These are phyloP conservation scores for Mycena leptocephala DNA, from an alignment of 768 basidiomycete species.

Conservation along the genomic window DNA sequence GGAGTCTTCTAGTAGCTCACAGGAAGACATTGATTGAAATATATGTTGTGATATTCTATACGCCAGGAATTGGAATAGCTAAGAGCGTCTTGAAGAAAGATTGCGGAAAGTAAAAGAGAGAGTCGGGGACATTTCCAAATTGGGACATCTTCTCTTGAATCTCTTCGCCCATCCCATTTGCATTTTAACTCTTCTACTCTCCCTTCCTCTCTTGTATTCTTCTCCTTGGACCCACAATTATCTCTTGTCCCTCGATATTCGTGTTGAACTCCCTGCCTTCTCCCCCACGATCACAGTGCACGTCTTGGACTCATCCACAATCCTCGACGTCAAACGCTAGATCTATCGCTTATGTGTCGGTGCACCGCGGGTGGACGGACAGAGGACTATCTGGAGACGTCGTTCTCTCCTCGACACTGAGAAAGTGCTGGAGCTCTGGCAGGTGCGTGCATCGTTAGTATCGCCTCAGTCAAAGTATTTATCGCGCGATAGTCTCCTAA, in stretches of 20 bases:
- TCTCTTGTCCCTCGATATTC: no score
- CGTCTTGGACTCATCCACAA: conserved; percentile 63
- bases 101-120: no score
- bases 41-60: no score
- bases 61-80: no score
- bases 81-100: no score
- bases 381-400: conserved; percentile 85
- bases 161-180: no score
- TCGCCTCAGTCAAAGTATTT: no score
- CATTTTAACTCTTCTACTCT: no score
- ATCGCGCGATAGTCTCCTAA: conserved; percentile 61
- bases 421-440: conserved; percentile 79
- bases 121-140: no score
- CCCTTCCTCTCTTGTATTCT: no score
- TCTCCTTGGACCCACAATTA: no score
- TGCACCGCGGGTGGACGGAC: conserved; percentile 77
- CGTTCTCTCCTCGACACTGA: conserved; percentile 77
- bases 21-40: conserved; percentile 1
- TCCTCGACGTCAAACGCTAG: conserved; percentile 78
- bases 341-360: conserved; percentile 76
- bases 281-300: conserved; percentile 76
- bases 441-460: conserved; percentile 58
- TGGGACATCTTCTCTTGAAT: no score
- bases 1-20: not conserved
- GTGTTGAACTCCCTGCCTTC: conserved; percentile 85